Conservation (phyloP, 768 basidiomycete genomes). For the Agaricus subrufescens region DNA sequence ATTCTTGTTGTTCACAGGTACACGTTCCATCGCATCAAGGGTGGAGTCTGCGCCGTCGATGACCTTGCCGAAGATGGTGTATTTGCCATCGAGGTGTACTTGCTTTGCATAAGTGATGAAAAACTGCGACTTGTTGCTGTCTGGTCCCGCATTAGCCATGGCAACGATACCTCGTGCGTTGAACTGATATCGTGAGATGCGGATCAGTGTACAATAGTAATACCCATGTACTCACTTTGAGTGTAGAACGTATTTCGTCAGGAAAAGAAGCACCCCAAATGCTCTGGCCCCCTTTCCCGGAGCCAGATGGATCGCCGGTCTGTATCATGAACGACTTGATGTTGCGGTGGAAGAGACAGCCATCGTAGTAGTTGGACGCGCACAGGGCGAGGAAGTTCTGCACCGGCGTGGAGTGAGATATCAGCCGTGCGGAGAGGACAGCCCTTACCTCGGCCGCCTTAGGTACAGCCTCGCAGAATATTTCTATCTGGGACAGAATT, state of each 20-base stretch:
- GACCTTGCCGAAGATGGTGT: conserved; percentile 95
- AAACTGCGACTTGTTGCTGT: conserved; percentile 91
- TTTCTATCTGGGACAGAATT: conserved; percentile 62
- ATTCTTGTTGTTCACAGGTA: conserved; percentile 89
- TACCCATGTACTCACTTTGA: conserved; percentile 59
- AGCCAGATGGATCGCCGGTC: conserved; percentile 83
- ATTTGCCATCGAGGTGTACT: conserved; percentile 89
- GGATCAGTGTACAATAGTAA: conserved; percentile 17
- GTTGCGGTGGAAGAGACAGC: conserved; percentile 86
- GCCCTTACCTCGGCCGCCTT: conserved; percentile 81
- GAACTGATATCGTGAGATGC: conserved; percentile 52
- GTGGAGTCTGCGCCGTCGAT: conserved; percentile 96
- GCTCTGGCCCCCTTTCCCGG: conserved; percentile 95
- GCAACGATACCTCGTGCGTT: conserved; percentile 92
- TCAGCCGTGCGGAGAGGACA: conserved; percentile 9
- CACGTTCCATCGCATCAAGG: conserved; percentile 89
- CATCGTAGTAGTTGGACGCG: conserved; percentile 84
- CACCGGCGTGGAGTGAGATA: conserved; percentile 6
- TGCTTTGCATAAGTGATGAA: conserved; percentile 92
- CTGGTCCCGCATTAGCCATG: conserved; percentile 96
- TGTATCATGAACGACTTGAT: conserved; percentile 97
- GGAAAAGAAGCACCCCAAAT: conserved; percentile 92
- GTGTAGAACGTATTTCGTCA: conserved; percentile 90
- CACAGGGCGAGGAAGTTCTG: conserved; percentile 96
- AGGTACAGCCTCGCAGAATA: conserved; percentile 97